phyloP scores from a whole-genome alignment of 176 grass and related monocot genomes.

The Echinochloa phyllopogon region DNA sequence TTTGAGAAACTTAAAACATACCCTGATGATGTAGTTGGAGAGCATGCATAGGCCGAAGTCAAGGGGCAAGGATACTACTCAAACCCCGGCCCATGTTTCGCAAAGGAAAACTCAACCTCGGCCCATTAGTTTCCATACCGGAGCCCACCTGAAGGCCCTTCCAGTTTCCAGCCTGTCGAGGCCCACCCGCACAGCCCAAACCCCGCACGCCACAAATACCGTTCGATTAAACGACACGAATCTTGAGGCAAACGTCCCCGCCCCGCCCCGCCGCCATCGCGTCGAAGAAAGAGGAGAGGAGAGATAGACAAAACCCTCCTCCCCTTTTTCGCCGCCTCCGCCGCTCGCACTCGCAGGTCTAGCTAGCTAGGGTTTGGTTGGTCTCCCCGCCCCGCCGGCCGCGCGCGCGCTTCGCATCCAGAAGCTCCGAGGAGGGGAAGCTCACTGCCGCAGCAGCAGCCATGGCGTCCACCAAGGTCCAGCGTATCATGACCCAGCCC shows the following conservation, averaged over 20 bases:
- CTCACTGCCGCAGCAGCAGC: constrained; percentile 28
- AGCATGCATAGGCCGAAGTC: no score
- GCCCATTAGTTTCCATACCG: not conserved
- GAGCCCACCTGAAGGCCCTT: not conserved
- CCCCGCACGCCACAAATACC: not conserved
- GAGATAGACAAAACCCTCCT: constrained; percentile 32
- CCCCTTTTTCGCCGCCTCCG: not conserved
- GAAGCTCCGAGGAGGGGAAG: constrained; percentile 13
- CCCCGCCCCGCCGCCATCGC: constrained; percentile 15
- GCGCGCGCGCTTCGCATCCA: not conserved
- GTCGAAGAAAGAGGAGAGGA: not conserved
- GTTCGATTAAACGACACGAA: not conserved
- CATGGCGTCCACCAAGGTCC: constrained; percentile 99
- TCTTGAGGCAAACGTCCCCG: not conserved
- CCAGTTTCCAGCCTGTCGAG: not conserved
- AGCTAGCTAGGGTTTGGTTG: constrained; percentile 63
- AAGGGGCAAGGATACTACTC: no score
- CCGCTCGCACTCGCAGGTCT: not conserved
- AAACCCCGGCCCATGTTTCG: not conserved
- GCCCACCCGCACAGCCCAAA: not conserved
- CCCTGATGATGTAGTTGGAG: no score
- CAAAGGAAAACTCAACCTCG: not conserved
- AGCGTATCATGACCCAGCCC: constrained; percentile 98
- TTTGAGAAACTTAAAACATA: no score
- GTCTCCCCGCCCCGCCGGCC: not conserved